These are phyloP conservation scores for Dioscorea zingiberensis DNA, from an alignment of 106 monocot species.

Conservation along the genomic window DNA sequence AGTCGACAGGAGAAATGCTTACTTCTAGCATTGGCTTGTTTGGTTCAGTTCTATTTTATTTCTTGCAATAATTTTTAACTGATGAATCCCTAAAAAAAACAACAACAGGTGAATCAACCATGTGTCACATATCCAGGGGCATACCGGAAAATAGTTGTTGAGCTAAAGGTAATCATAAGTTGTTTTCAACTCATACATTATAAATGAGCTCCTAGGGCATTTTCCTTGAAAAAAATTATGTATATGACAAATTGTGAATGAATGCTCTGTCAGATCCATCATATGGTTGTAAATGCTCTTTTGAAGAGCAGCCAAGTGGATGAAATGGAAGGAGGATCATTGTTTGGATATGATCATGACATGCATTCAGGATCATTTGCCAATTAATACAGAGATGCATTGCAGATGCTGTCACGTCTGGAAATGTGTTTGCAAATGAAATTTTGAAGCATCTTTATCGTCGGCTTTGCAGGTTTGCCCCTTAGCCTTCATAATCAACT, in stretches of 20 bases:
- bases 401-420: constrained; percentile 79
- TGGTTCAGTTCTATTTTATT: background rate
- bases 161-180: constrained; percentile 58
- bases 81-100: background rate
- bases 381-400: constrained; percentile 81
- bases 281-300: constrained; percentile 90
- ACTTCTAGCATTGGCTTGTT: no score
- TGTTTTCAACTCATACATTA: no score
- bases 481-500: background rate
- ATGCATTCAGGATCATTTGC: constrained; percentile 17
- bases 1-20: no score
- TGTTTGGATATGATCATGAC: constrained; percentile 56
- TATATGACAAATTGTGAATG: background rate
- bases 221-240: no score
- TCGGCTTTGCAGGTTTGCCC: constrained; percentile 87
- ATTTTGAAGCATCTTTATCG: constrained; percentile 87
- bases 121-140: constrained; percentile 72
- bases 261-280: constrained; percentile 62
- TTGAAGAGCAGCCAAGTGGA: constrained; percentile 88
- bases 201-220: no score
- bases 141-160: constrained; percentile 82
- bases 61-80: background rate
- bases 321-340: constrained; percentile 84
- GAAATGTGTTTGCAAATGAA: constrained; percentile 93
- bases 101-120: constrained; percentile 78